Percentiles rank a stretch among this genome's conserved stretches.
Evolutionary conservation across 139 green algal genomes (phyloP).

Genomic region (Tetradesmus lagerheimii): DNA sequence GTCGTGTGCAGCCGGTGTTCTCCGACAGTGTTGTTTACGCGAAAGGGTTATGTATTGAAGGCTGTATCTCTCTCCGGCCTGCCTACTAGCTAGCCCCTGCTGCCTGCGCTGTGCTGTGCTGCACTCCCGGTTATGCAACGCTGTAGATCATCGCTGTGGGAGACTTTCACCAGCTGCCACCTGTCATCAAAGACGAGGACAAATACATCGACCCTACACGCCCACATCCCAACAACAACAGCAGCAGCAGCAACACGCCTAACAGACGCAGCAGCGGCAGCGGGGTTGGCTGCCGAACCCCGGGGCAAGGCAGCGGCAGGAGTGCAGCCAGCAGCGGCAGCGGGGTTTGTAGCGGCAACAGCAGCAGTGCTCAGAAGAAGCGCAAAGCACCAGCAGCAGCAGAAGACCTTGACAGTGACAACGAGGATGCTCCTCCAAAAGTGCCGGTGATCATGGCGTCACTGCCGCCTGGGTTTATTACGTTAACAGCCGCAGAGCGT

Average conservation of each 20-base stretch:
- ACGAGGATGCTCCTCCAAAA: neutral
- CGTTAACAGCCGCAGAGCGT: neutral
- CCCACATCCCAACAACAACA: neutral
- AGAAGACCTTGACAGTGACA: neutral
- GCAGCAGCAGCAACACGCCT: neutral
- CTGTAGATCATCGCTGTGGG: neutral
- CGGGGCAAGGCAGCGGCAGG: neutral
- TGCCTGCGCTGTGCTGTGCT: neutral
- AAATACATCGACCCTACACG: neutral
- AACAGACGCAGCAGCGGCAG: neutral
- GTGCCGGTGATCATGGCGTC: slow-evolving; percentile 11
- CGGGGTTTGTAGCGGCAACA: neutral
- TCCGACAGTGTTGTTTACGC: too few species aligned
- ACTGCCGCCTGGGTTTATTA: neutral
- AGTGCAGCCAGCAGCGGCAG: neutral
- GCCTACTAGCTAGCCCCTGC: neutral
- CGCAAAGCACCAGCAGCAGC: neutral
- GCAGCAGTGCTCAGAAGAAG: neutral
- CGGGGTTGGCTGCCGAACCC: neutral
- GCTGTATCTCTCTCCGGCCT: neutral
- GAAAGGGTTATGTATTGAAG: too few species aligned
- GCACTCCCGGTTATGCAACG: neutral
- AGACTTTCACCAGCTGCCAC: slow-evolving; percentile 25
- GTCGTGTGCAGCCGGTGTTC: too few species aligned
- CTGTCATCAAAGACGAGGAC: neutral